phyloP scores from a whole-genome alignment of 2,329 filamentous ascomycete genomes.

The Colletotrichum tamarilloi region DNA sequence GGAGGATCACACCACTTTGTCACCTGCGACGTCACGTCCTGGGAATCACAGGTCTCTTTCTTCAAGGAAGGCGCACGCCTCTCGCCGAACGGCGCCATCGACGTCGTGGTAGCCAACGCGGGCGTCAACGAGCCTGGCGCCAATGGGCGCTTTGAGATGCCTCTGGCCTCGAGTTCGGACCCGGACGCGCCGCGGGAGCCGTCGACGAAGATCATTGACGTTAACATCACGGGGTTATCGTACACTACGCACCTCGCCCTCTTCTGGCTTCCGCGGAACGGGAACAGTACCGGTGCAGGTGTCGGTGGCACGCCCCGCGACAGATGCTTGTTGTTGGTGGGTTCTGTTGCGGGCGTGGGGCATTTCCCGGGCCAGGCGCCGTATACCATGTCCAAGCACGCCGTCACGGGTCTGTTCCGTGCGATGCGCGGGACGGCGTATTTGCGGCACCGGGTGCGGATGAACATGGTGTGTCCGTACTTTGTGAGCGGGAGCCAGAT shows the following conservation, averaged over 20 bases:
- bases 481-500: conserved; percentile 70
- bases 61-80: conserved; percentile 68
- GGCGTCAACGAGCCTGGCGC: conserved; percentile 60
- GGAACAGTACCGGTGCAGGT: background rate
- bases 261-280: conserved; percentile 65
- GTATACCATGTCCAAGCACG: conserved; percentile 74
- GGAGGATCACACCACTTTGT: conserved; percentile 55
- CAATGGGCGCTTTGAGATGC: conserved; percentile 57
- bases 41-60: conserved; percentile 71
- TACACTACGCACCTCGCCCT: conserved; percentile 75
- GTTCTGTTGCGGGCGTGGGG: conserved; percentile 68
- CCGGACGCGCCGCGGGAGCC: conserved; percentile 55
- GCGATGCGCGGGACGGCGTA: conserved; percentile 63
- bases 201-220: conserved; percentile 64
- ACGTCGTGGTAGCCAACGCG: conserved; percentile 75
- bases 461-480: conserved; percentile 76
- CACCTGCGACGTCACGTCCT: conserved; percentile 73
- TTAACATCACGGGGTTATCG: conserved; percentile 72
- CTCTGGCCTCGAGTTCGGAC: conserved; percentile 54
- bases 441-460: conserved; percentile 60
- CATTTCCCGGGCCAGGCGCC: conserved; percentile 57
- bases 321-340: conserved; percentile 71
- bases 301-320: conserved; percentile 47
- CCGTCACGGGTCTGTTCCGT: conserved; percentile 72
- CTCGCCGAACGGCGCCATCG: conserved; percentile 66